These are phyloP conservation scores for Metschnikowia sp. DNA, from an alignment of 805 yeast species.

Conservation along the genomic window DNA sequence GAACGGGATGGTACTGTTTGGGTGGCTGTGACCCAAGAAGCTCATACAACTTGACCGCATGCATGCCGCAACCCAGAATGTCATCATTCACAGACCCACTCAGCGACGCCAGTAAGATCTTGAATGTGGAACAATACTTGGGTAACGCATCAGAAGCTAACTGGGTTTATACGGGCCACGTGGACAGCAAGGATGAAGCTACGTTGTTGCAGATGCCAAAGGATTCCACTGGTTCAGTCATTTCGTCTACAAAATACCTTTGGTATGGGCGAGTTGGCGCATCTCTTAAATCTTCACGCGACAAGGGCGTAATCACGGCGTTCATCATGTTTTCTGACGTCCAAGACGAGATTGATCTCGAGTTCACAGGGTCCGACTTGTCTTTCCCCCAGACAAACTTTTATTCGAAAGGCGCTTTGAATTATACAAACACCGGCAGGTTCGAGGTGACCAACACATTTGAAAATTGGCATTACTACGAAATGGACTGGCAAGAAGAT, in stretches of 20 bases:
- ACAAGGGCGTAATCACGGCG: slow-evolving; percentile 79
- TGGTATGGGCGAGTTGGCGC: slow-evolving; percentile 87
- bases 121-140: slow-evolving; percentile 41
- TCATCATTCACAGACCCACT: slow-evolving; percentile 43
- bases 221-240: slow-evolving; percentile 68
- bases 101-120: slow-evolving; percentile 26
- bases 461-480: slow-evolving; percentile 69
- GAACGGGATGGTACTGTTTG: slow-evolving; percentile 72
- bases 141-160: slow-evolving; percentile 68
- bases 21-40: slow-evolving; percentile 83
- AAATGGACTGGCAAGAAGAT: slow-evolving; percentile 80
- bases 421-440: slow-evolving; percentile 58
- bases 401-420: slow-evolving; percentile 70
- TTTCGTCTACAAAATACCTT: slow-evolving; percentile 72
- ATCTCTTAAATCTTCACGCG: slow-evolving; percentile 67
- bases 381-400: slow-evolving; percentile 70
- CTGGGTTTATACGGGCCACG: slow-evolving; percentile 69
- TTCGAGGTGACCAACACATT: slow-evolving; percentile 51
- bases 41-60: slow-evolving; percentile 63
- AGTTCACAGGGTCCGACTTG: slow-evolving; percentile 76
- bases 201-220: slow-evolving; percentile 75
- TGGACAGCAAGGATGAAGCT: slow-evolving; percentile 48
- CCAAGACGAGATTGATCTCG: slow-evolving; percentile 88
- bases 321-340: slow-evolving; percentile 78
- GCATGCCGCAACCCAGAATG: slow-evolving; percentile 86